Conservation (phyloP, 1,284 basidiomycete species). For the Boletus smithii region DNA sequence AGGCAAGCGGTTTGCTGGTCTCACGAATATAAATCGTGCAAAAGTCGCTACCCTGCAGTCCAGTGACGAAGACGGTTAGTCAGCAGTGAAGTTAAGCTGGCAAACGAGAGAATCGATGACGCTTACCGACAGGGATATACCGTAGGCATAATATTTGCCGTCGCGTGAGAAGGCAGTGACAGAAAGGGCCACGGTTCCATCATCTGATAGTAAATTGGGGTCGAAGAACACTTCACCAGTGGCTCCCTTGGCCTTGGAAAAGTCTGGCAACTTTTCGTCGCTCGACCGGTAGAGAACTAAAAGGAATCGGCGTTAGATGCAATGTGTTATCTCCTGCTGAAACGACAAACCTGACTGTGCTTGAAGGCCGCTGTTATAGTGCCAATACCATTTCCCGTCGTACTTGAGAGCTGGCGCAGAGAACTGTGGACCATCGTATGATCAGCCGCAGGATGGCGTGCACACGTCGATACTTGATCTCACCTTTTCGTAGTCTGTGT, state of each 20-base stretch:
- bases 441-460: background rate
- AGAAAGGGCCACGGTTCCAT: slow-evolving; percentile 69
- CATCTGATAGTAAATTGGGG: slow-evolving; percentile 66
- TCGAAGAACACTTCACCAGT: slow-evolving; percentile 76
- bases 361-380: slow-evolving; percentile 69
- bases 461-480: slow-evolving; percentile 5
- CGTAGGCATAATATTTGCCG: slow-evolving; percentile 75
- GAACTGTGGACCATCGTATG: slow-evolving; percentile 42
- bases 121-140: slow-evolving; percentile 64
- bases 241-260: slow-evolving; percentile 42
- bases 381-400: slow-evolving; percentile 77
- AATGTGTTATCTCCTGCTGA: background rate
- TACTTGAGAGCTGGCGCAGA: slow-evolving; percentile 56
- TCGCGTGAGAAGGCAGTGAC: slow-evolving; percentile 60
- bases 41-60: slow-evolving; percentile 70
- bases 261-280: slow-evolving; percentile 49
- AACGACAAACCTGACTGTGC: slow-evolving; percentile 51
- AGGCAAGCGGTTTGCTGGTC: slow-evolving; percentile 54
- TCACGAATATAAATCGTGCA: slow-evolving; percentile 65
- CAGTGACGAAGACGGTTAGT: slow-evolving; percentile 1
- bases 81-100: slow-evolving; percentile 4
- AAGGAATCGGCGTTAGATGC: slow-evolving; percentile 3
- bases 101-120: slow-evolving; percentile 3
- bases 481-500: slow-evolving; percentile 72
- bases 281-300: slow-evolving; percentile 67